Evolutionary conservation across 805 yeast genomes (phyloP).

Genomic region (Metschnikowia lunata): DNA sequence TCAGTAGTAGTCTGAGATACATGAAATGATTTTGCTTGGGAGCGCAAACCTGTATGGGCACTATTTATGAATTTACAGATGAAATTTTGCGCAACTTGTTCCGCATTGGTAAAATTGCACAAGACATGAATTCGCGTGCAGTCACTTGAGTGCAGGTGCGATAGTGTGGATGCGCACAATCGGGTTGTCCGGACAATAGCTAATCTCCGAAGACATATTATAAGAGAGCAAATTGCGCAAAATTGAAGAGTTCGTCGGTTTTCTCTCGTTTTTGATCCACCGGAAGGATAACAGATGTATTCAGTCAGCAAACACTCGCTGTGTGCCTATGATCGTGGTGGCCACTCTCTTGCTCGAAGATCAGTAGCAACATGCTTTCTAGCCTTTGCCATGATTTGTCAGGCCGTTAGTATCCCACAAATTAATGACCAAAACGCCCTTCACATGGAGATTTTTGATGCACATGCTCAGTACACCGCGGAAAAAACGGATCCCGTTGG

Average conservation of each 20-base stretch:
- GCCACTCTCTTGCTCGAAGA: background rate
- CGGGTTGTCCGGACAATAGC: background rate
- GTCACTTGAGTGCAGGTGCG: no score
- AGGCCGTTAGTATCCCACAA: slow-evolving; percentile 4
- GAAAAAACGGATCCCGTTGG: slow-evolving; percentile 15
- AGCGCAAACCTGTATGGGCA: no score
- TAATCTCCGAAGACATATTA: background rate
- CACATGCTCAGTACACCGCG: background rate
- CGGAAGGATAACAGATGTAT: background rate
- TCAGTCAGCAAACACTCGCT: background rate
- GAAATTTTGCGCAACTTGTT: no score
- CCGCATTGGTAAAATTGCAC: no score
- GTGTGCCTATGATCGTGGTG: no score
- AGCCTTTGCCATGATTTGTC: slow-evolving; percentile 1
- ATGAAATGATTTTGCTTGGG: no score
- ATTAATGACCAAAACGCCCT: slow-evolving; percentile 1
- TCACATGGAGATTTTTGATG: background rate
- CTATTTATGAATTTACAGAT: no score
- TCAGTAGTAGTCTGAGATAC: no score
- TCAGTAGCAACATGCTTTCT: slow-evolving; percentile 1
- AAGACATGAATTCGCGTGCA: no score
- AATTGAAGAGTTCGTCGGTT: no score
- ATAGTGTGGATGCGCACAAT: background rate
- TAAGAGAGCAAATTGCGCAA: background rate
- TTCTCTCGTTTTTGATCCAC: background rate